Evolutionary conservation across 164 flowering plant genomes (phyloP), one percentile per base, ranked within the genome.

Genomic region (Vitis labrusca): DNA sequence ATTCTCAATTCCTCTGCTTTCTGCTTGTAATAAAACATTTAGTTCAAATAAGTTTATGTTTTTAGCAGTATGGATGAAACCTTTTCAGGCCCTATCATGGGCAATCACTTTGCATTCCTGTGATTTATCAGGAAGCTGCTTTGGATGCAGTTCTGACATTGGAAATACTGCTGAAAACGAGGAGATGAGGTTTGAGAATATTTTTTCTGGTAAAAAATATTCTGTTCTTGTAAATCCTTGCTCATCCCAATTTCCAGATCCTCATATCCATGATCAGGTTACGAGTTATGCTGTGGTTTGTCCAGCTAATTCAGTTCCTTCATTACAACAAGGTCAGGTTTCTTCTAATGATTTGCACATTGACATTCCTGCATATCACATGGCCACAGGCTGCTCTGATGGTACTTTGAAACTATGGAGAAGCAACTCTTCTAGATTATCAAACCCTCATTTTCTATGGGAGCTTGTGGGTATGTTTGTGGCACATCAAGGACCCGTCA

Each of bases 381-480:
- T 96, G 87, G 95, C 88, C 57, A 90, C 97, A 32, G 98, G 98
- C 68, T 88, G 70, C 73, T 64, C 78, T 75, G 87, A 92, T 84
- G 99, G 99, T 66, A 86, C 70, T 66, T 56, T 92, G 72, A 93
- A 84, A 78, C 77, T 96, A 48, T 96, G 98, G 98, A 90, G 86
- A 80, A 86, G 86, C 76, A 75, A 59, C 53, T 19, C 60, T 59
- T 71, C 74, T 44, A 66, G 69, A 50, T 30, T 63, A 14, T 64
- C 77, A 70, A 63, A 64, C 57, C 66, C 80, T 64, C 54, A 58
- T 65, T 27, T 71, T 32, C 78, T 72, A 12, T 96, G 94, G 97
- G 89, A 88, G 73, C 91, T 90, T 75, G 95, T 91, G 37, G 98
- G 99, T 48, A 74, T 75, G 69, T 72, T 87, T 75, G 58, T 66